Evolutionary conservation across 2,329 filamentous ascomycete genomes (phyloP), one percentile per base, ranked within the genome.

Genomic region (Zelopaecilomyces penicillatus): DNA sequence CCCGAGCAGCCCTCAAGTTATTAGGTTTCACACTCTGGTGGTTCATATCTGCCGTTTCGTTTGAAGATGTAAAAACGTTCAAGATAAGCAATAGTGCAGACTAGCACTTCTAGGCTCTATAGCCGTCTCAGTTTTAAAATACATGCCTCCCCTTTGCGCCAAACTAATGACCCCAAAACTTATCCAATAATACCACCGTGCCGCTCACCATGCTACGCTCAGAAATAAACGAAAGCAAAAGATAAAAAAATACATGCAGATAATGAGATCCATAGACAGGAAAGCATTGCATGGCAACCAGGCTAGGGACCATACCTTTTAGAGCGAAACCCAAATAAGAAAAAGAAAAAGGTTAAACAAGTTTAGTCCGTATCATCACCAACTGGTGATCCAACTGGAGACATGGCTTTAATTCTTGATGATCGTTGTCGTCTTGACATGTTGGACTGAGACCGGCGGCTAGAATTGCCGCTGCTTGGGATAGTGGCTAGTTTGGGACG

Each of bases 401-500:
- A 54, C 29, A 61, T 46, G 11, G 53, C 39, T 38, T 45, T 56
- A 39, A 50, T 54, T 44, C 57, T 61, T 5, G 53, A 52, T 6
- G 63, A 58, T 44, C 50, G 57, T 43, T 55, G 56, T 35, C 57
- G 58, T 44, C 56, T 60, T 11, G 55, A 54, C 31, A 57, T 55
- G 35, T 56, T 62, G 11, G 58, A 60, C 39, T 54, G 49, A 39
- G 57, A 53, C 26, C 57, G 56, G 37, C 54, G 50, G 32, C 52
- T 51, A 27, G 37, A 37, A 5, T 59, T 58, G 34, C 68, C 63
- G 12, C 65, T 67, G 58, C 71, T 72, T 41, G 62, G 48, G 12
- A 74, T 74, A 7, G 71, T 74, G 46, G 70, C 65, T 32, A 75
- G 59, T 53, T 66, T 70, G 4, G 70, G 69, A 38, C 67, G 62